A percentile compares a stretch with the other conserved stretches of the same genome.
These are phyloP conservation scores for Kokia cookei DNA, from an alignment of 441 rosid genomes.

Conservation along the genomic window DNA sequence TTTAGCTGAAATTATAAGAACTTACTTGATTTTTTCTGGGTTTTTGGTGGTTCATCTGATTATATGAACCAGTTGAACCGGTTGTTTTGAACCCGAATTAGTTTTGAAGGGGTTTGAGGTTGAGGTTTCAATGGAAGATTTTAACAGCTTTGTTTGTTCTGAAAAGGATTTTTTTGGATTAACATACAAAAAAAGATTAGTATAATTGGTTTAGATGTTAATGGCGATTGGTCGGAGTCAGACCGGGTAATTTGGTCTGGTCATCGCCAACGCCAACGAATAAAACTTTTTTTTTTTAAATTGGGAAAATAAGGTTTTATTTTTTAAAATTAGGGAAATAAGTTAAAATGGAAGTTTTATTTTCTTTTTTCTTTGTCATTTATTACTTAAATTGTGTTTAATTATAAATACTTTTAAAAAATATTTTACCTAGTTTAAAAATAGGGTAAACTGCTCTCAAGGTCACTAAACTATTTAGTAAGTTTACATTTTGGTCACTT, in stretches of 20 bases:
- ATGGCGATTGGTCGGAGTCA: neutral
- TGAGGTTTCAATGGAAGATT: neutral
- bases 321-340: neutral
- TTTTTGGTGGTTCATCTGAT: conserved; percentile 4
- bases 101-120: neutral
- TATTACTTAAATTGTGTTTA: neutral
- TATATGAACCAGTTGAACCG: neutral
- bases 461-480: no score
- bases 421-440: no score
- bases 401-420: no score
- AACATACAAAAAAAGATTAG: neutral
- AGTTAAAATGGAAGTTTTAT: no score
- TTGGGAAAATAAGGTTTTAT: neutral
- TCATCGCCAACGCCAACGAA: neutral
- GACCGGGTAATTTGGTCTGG: conserved; percentile 2
- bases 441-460: no score
- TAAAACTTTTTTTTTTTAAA: neutral
- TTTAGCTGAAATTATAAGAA: neutral
- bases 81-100: conserved; percentile 1
- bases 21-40: neutral
- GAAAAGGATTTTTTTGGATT: neutral
- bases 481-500: no score
- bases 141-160: neutral
- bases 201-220: neutral
- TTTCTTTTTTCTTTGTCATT: neutral